A percentile compares a stretch with the other conserved stretches of the same genome.
Evolutionary conservation across 2,329 filamentous ascomycete species (phyloP).

Genomic region (Fusarium sp.): DNA sequence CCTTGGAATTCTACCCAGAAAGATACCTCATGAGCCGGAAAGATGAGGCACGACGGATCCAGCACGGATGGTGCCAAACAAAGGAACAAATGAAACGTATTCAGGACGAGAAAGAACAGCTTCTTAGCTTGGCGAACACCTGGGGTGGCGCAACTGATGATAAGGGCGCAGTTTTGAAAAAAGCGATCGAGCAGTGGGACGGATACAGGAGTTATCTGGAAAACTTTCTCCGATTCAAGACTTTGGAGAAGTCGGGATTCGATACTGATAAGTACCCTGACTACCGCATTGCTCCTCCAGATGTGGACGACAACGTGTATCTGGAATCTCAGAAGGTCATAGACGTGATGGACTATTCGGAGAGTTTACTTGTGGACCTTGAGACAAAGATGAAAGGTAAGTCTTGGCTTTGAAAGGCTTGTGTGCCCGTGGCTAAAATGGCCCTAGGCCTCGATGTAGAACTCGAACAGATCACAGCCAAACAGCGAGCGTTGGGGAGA

Average conservation of each 20-base stretch:
- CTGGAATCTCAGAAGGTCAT: constrained; percentile 44
- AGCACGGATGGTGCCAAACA: constrained; percentile 48
- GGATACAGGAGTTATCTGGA: constrained; percentile 49
- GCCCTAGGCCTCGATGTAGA: constrained; percentile 44
- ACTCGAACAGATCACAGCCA: constrained; percentile 46
- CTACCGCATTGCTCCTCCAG: constrained; percentile 51
- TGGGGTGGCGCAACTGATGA: constrained; percentile 39
- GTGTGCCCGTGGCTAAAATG: constrained; percentile 30
- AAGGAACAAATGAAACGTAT: constrained; percentile 43
- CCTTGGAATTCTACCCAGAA: constrained; percentile 62
- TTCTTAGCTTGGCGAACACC: constrained; percentile 43
- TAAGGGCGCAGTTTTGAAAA: constrained; percentile 46
- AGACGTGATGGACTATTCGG: constrained; percentile 47
- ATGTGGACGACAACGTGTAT: constrained; percentile 48
- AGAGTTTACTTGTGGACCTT: constrained; percentile 48
- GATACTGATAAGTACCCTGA: constrained; percentile 51
- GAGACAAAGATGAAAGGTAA: constrained; percentile 49
- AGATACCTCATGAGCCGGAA: constrained; percentile 59
- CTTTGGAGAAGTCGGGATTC: constrained; percentile 51
- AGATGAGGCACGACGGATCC: constrained; percentile 58
- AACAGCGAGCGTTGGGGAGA: constrained; percentile 50
- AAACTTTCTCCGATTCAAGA: constrained; percentile 47
- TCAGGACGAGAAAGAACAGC: constrained; percentile 35
- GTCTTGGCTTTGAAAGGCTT: constrained; percentile 4
- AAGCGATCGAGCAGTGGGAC: constrained; percentile 46